Evolutionary conservation across 495 filamentous ascomycete species (phyloP), one percentile per base, ranked within the genome.

Genomic region (Xylaria intraflava): DNA sequence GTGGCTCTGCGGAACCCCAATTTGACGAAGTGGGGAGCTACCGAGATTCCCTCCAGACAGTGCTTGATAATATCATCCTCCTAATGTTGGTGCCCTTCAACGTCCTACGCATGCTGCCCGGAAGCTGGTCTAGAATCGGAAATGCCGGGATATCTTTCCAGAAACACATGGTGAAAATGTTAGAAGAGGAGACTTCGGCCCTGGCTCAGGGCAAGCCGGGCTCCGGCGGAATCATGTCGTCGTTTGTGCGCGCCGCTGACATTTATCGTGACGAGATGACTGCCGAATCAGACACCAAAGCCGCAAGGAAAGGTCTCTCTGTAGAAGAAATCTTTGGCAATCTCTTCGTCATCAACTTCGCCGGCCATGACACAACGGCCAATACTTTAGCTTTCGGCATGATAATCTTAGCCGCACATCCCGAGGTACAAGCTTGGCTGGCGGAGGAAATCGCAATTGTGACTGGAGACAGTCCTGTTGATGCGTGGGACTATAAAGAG

Each of bases 341-440:
- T 41, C 62, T 75, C 26, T 76, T 78, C 40, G 62, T 78, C 5
- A 73, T 76, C 54, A 73, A 70, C 14, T 64, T 81, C 20, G 78
- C 78, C 2, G 78, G 78, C 14, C 71, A 79, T 27, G 77, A 80
- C 33, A 79, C 78, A 0, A 72, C 75, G 10, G 69, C 77, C 3
- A 73, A 69, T 16, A 67, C 70, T 0, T 39, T 79, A n/a, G 56
- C 67, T 11, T 78, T 65, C 48, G 61, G 60, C 5, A 40, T 82
- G 3, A 24, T 74, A 2, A 62, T 74, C 6, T 50, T 81, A 14
- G 74, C 72, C 14, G 35, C 71, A 0, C 42, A 72, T 24, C 72
- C 62, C 12, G 65, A 73, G 26, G 57, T 67, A 0, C 77, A 80
- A 53, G 65, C 57, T 16, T 66, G 53, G 49, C 63, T 83, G 12